Percentiles rank a stretch among this genome's conserved stretches.
phyloP scores from a whole-genome alignment of 177 flowering plant species.

The Tripterygium wilfordii region DNA sequence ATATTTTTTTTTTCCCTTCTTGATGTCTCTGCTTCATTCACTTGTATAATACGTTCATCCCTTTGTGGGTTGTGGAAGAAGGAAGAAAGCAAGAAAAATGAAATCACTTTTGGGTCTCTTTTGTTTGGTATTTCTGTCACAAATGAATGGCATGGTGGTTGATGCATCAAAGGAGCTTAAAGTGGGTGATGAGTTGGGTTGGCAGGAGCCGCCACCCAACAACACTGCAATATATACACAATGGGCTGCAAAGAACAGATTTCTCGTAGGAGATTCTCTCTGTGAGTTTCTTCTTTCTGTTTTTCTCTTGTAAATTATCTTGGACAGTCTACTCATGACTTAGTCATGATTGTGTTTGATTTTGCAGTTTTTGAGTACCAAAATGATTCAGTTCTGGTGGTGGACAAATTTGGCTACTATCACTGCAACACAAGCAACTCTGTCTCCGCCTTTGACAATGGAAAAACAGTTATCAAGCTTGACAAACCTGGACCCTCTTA shows the following conservation, averaged over 20 bases:
- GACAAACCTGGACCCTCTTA: slow-evolving; percentile 48
- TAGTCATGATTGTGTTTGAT: neutral
- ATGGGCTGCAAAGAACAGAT: slow-evolving; percentile 57
- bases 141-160: neutral
- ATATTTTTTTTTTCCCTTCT: too few species aligned
- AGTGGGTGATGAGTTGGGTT: slow-evolving; percentile 43
- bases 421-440: slow-evolving; percentile 55
- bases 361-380: slow-evolving; percentile 57
- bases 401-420: slow-evolving; percentile 61
- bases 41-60: too few species aligned
- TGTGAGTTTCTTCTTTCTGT: slow-evolving; percentile 26
- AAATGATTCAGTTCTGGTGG: slow-evolving; percentile 62
- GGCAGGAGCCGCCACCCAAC: slow-evolving; percentile 37
- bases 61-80: too few species aligned
- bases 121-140: slow-evolving; percentile 1
- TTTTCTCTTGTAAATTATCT: neutral
- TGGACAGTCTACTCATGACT: neutral
- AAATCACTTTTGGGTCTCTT: slow-evolving; percentile 14
- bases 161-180: slow-evolving; percentile 20
- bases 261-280: slow-evolving; percentile 66
- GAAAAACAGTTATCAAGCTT: slow-evolving; percentile 43
- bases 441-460: slow-evolving; percentile 31
- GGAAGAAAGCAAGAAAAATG: slow-evolving; percentile 11
- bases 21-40: too few species aligned
- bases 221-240: slow-evolving; percentile 31